Evolutionary conservation across 176 grass and related monocot genomes (phyloP).

Genomic region (Triticum timopheevii): DNA sequence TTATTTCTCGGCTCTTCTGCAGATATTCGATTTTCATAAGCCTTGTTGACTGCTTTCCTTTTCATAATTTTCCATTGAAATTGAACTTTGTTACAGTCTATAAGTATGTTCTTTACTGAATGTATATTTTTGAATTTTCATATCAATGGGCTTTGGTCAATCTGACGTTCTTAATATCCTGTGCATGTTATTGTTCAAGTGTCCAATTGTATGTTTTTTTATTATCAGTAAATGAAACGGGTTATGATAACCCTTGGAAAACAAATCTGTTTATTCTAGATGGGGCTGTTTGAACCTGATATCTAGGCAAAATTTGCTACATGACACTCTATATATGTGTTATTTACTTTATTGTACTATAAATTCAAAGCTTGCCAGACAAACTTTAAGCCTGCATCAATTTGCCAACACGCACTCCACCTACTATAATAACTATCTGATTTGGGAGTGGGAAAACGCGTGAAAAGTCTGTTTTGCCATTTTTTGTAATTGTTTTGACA

Average conservation of each 20-base stretch:
- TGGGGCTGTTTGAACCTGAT: neutral
- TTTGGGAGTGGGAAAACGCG: neutral
- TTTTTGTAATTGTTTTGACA: neutral
- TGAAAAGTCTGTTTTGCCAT: neutral
- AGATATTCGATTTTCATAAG: neutral
- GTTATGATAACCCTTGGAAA: neutral
- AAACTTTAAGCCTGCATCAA: neutral
- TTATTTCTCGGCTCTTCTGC: constrained; percentile 40
- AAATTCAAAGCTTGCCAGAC: neutral
- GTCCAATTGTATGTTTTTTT: neutral
- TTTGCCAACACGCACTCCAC: neutral
- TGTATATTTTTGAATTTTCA: neutral
- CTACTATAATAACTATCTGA: neutral
- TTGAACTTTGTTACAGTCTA: neutral
- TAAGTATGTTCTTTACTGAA: neutral
- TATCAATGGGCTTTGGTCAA: neutral
- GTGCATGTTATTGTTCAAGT: neutral
- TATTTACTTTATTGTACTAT: neutral
- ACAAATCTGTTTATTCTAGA: neutral
- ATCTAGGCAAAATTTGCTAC: neutral
- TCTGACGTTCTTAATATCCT: neutral
- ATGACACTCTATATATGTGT: neutral
- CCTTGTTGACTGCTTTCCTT: neutral
- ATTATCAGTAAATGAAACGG: neutral
- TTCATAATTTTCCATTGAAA: neutral